Conservation (phyloP, 148 eudicot genomes). For the Cornus controversa region DNA sequence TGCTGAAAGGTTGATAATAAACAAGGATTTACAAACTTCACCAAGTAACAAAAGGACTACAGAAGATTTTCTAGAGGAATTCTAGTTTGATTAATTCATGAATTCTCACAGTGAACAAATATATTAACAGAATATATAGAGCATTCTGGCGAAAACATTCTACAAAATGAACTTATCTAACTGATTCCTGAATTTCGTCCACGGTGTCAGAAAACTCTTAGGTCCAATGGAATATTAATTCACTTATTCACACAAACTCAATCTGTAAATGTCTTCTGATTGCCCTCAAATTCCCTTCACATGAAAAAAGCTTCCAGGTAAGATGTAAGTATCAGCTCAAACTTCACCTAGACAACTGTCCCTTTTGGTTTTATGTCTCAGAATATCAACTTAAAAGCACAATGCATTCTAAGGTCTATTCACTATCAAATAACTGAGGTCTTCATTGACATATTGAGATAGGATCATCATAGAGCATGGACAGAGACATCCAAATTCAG, state of each 20-base stretch:
- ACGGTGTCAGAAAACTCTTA: not conserved
- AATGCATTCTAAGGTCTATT: not conserved
- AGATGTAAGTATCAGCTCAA: slow-evolving; percentile 15
- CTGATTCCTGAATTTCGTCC: not conserved
- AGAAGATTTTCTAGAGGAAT: not conserved
- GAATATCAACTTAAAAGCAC: not conserved
- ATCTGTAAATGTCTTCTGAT: not conserved
- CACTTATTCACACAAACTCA: not conserved
- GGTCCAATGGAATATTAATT: not conserved
- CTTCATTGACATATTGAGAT: slow-evolving; percentile 8
- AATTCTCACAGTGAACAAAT: slow-evolving; percentile 4
- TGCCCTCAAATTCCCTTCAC: slow-evolving; percentile 1
- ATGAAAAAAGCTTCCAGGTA: no score
- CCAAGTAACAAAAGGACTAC: not conserved
- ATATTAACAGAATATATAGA: slow-evolving; percentile 3
- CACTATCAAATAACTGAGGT: not conserved
- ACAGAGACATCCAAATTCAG: not conserved
- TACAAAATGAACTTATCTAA: no score
- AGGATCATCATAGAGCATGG: not conserved
- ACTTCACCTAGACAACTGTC: slow-evolving; percentile 2
- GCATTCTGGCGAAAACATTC: not conserved
- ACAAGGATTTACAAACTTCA: slow-evolving; percentile 11
- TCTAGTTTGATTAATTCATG: slow-evolving; percentile 6
- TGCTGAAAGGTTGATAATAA: slow-evolving; percentile 4
- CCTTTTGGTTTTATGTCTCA: not conserved